These are phyloP conservation scores for Phytophthora hibernalis DNA, from an alignment of 352 stramenopile genomes.

Conservation along the genomic window DNA sequence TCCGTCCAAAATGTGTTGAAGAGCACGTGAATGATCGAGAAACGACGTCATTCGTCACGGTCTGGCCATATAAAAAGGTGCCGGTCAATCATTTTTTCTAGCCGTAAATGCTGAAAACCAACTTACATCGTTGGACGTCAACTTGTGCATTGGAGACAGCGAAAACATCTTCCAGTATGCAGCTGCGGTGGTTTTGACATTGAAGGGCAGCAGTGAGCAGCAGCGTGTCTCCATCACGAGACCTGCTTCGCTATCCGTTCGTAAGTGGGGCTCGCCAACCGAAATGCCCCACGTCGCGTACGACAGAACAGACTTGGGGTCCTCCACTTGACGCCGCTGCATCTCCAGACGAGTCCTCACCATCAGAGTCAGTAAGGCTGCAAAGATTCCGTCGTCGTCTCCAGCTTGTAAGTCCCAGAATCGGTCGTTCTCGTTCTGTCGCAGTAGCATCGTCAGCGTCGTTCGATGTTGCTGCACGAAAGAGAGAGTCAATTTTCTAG, in stretches of 20 bases:
- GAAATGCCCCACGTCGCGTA: conserved; percentile 28
- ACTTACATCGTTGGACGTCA: conserved; percentile 12
- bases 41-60: conserved; percentile 10
- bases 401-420: conserved; percentile 20
- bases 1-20: conserved; percentile 9
- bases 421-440: conserved; percentile 13
- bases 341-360: conserved; percentile 27
- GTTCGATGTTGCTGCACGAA: conserved; percentile 27
- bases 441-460: conserved; percentile 20
- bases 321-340: conserved; percentile 18
- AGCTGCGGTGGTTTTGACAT: conserved; percentile 17
- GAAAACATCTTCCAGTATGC: conserved; percentile 34
- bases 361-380: conserved; percentile 34
- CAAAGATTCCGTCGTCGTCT: conserved; percentile 36
- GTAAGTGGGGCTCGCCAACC: conserved; percentile 17
- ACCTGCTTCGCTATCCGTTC: conserved; percentile 12
- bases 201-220: conserved; percentile 29
- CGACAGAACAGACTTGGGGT: conserved; percentile 16
- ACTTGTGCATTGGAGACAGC: conserved; percentile 7
- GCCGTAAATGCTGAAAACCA: neutral
- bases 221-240: conserved; percentile 26
- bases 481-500: neutral
- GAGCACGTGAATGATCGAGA: conserved; percentile 27
- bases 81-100: neutral
- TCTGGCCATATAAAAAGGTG: neutral